Percentiles rank a stretch among this genome's conserved stretches.
These are phyloP conservation scores for Ustilago nuda DNA, from an alignment of 1,284 basidiomycete species.

Conservation along the genomic window DNA sequence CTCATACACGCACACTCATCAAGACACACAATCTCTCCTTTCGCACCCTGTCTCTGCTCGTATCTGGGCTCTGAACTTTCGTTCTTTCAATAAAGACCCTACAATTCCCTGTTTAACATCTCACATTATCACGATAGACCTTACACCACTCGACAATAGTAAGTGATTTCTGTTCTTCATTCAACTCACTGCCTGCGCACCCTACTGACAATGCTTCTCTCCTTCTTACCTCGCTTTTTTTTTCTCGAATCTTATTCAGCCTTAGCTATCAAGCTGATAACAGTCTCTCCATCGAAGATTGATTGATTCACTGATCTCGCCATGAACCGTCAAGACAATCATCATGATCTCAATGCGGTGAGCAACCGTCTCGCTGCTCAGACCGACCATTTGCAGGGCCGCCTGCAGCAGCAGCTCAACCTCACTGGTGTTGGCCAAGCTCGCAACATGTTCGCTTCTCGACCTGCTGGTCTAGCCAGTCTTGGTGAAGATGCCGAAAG, in stretches of 20 bases:
- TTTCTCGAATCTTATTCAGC: not conserved
- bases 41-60: conserved; percentile 2
- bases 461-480: conserved; percentile 54
- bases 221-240: not conserved
- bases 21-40: conserved; percentile 6
- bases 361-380: conserved; percentile 54
- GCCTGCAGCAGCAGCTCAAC: conserved; percentile 62
- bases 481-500: conserved; percentile 57
- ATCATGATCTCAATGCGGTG: conserved; percentile 44
- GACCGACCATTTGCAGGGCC: conserved; percentile 58
- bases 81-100: not conserved
- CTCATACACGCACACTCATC: conserved; percentile 5
- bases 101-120: not conserved
- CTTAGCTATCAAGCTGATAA: not conserved
- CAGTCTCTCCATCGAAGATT: not conserved
- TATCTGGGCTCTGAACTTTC: not conserved
- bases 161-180: not conserved
- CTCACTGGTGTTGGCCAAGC: conserved; percentile 26
- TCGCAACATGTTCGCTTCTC: conserved; percentile 48
- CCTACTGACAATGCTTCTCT: not conserved
- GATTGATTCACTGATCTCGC: no score
- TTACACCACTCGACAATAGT: not conserved
- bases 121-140: not conserved
- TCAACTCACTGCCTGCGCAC: not conserved
- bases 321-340: conserved; percentile 33